Evolutionary conservation across 495 filamentous ascomycete species (phyloP).

Genomic region (Xylaria venustula): DNA sequence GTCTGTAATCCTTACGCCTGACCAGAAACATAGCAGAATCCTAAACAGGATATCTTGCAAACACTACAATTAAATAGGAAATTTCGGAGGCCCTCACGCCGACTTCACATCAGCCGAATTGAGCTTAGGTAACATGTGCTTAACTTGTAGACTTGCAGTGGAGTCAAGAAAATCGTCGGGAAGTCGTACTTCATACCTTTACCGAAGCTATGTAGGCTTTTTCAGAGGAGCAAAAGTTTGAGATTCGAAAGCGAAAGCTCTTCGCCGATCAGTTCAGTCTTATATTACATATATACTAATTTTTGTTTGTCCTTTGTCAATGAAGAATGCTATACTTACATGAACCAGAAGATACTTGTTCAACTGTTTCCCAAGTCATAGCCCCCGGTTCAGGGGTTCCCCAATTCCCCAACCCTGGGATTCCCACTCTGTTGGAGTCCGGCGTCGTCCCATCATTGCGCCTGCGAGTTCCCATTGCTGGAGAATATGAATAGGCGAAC

Average conservation of each 20-base stretch:
- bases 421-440: not conserved
- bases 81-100: conserved; percentile 25
- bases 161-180: not conserved
- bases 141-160: not conserved
- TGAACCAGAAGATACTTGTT: not conserved
- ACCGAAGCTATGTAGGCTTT: not conserved
- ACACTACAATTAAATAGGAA: conserved; percentile 2
- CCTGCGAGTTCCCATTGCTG: not conserved
- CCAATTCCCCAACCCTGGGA: not conserved
- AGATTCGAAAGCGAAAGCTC: no score
- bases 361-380: no score
- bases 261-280: no score
- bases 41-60: not conserved
- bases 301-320: no score
- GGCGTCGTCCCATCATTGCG: not conserved
- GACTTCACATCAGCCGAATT: conserved; percentile 20
- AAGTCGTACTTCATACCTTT: not conserved
- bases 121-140: not conserved
- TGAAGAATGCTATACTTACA: no score
- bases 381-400: not conserved
- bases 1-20: not conserved
- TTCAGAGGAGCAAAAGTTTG: not conserved
- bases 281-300: no score
- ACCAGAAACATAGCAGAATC: not conserved
- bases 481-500: not conserved